These are phyloP conservation scores for rapeseed (Brassica napus) DNA, from an alignment of 345 rosid species.

Conservation along the genomic window Da-Ae NC_063443.1:15716001-15716500, in stretches of 20 bases:
- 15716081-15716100: slow-evolving; percentile 4
- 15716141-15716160: slow-evolving; percentile 65
- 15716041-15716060: slow-evolving; percentile 65
- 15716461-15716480: background rate
- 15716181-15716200: slow-evolving; percentile 57
- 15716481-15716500: slow-evolving; percentile 27
- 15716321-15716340: slow-evolving; percentile 63
- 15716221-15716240: slow-evolving; percentile 66
- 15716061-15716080: background rate
- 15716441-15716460: background rate
- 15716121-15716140: slow-evolving; percentile 88
- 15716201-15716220: slow-evolving; percentile 49
- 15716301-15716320: slow-evolving; percentile 57
- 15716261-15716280: slow-evolving; percentile 66
- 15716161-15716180: slow-evolving; percentile 70
- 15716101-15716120: slow-evolving; percentile 39
- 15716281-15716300: slow-evolving; percentile 54
- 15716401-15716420: slow-evolving; percentile 95
- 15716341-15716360: slow-evolving; percentile 74
- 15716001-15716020: slow-evolving; percentile 89
- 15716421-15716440: slow-evolving; percentile 64
- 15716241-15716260: slow-evolving; percentile 45
- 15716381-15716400: slow-evolving; percentile 60
- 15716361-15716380: slow-evolving; percentile 57
- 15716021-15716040: slow-evolving; percentile 78